A percentile compares a stretch with the other conserved stretches of the same genome.
These are phyloP conservation scores for Hura crepitans DNA, from an alignment of 441 rosid genomes.

Conservation along the genomic window DNA sequence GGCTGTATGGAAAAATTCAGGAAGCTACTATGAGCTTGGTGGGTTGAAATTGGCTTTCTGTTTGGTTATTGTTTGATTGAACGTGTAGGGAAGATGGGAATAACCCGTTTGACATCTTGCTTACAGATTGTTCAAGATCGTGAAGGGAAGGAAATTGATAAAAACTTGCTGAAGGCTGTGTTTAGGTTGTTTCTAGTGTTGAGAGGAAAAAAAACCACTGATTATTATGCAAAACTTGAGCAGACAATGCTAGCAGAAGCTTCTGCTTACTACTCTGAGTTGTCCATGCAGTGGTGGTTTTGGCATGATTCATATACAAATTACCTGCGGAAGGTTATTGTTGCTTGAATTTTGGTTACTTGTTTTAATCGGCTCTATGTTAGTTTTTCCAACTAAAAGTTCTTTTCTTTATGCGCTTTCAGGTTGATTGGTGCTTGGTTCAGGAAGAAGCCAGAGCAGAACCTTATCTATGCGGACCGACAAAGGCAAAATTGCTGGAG, in stretches of 20 bases:
- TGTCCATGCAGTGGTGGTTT: conserved; percentile 18
- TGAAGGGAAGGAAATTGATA: conserved; percentile 17
- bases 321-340: conserved; percentile 17
- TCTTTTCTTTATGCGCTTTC: neutral
- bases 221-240: conserved; percentile 20
- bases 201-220: neutral
- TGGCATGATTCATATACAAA: conserved; percentile 10
- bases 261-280: conserved; percentile 18
- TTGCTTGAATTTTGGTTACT: neutral
- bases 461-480: neutral
- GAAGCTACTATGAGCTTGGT: conserved; percentile 13
- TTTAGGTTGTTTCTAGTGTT: neutral
- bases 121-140: conserved; percentile 15
- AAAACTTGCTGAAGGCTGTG: conserved; percentile 1
- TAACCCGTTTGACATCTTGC: too few relatives aligned
- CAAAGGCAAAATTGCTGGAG: conserved; percentile 14
- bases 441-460: conserved; percentile 21
- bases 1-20: conserved; percentile 8
- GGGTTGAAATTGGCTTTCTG: neutral
- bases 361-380: neutral
- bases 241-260: conserved; percentile 21
- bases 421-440: conserved; percentile 25
- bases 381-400: neutral
- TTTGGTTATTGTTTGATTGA: neutral
- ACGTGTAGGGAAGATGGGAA: neutral